A percentile compares a stretch with the other conserved stretches of the same genome.
phyloP scores from a whole-genome alignment of 2,329 filamentous ascomycete species.

The Arthroderma uncinatum region DNA sequence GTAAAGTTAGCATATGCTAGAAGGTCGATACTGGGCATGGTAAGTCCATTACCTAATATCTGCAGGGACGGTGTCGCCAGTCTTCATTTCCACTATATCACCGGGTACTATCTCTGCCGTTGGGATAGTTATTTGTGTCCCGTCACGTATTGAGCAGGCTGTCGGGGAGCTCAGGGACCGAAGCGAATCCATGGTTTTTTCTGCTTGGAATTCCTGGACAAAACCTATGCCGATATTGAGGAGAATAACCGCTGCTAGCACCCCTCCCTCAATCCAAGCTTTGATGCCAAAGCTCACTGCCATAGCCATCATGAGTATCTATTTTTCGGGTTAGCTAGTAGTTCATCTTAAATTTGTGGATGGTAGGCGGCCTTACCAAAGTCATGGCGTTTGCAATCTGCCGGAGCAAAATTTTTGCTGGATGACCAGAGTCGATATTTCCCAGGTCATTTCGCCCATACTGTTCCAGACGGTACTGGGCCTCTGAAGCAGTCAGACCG shows the following conservation, averaged over 20 bases:
- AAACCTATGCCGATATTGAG: constrained; percentile 50
- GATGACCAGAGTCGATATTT: constrained; percentile 32
- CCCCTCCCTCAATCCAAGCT: constrained; percentile 51
- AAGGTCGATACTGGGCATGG: background rate
- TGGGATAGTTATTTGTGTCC: constrained; percentile 39
- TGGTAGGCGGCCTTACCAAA: constrained; percentile 35
- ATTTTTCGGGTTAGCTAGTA: constrained; percentile 20
- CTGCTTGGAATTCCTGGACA: constrained; percentile 43
- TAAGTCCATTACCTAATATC: constrained; percentile 25
- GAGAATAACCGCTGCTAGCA: constrained; percentile 46
- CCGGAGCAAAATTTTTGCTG: constrained; percentile 49
- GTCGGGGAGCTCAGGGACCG: constrained; percentile 41
- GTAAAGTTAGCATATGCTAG: background rate
- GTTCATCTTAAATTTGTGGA: constrained; percentile 1
- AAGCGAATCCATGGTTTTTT: constrained; percentile 44
- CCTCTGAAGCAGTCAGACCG: constrained; percentile 48
- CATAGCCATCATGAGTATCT: constrained; percentile 46
- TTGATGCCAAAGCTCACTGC: constrained; percentile 46
- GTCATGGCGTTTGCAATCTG: constrained; percentile 59
- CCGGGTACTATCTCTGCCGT: constrained; percentile 50
- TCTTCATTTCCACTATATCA: constrained; percentile 44
- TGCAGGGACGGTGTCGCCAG: constrained; percentile 40
- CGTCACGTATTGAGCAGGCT: constrained; percentile 40
- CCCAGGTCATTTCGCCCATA: constrained; percentile 56
- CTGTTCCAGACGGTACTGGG: constrained; percentile 43